Conservation (phyloP, 1,284 basidiomycete genomes). For the Puccinia coronata region DNA sequence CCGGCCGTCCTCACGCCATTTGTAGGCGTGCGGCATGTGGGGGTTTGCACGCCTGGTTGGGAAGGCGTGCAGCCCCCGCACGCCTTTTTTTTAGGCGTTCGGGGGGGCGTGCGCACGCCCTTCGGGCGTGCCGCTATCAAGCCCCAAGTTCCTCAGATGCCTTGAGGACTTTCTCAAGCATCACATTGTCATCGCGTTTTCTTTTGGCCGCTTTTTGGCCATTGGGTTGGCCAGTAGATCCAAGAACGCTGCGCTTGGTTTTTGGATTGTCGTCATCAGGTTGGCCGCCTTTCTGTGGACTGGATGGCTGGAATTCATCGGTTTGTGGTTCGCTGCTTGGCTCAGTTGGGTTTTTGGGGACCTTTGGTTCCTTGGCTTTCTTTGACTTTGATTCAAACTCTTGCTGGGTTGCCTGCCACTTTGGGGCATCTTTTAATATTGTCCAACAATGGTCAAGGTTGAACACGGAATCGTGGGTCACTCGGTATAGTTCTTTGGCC, state of each 20-base stretch:
- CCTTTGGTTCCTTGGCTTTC: neutral
- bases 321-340: neutral
- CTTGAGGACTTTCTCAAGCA: neutral
- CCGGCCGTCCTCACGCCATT: too few relatives aligned
- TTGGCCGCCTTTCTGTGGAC: neutral
- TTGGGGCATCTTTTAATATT: neutral
- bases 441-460: neutral
- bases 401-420: slow-evolving; percentile 8
- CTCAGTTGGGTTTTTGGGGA: neutral
- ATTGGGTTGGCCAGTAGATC: neutral
- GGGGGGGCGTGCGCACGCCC: too few relatives aligned
- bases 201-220: neutral
- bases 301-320: neutral
- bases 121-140: too few relatives aligned
- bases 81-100: too few relatives aligned
- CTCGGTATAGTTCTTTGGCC: neutral
- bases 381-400: neutral
- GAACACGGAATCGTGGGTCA: neutral
- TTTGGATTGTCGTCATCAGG: too few relatives aligned
- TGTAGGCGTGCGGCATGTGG: too few relatives aligned
- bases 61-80: too few relatives aligned
- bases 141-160: too few relatives aligned
- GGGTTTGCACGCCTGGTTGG: too few relatives aligned
- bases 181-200: neutral
- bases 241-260: neutral